Conservation (phyloP, 768 basidiomycete genomes). For the Pholiota molesta region DNA sequence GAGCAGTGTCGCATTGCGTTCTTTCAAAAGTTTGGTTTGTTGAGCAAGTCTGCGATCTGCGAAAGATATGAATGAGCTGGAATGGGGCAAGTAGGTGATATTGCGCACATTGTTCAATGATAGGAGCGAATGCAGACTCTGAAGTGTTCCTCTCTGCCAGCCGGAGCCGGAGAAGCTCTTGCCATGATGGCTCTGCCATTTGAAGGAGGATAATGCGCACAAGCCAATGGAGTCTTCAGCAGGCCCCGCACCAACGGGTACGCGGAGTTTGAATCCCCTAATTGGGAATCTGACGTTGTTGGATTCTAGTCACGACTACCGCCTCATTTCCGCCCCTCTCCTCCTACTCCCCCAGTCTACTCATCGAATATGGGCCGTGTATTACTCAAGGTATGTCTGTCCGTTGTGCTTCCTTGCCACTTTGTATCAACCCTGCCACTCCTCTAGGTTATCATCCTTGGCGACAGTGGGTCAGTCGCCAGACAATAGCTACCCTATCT, state of each 20-base stretch:
- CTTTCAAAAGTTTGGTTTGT: slow-evolving; percentile 89
- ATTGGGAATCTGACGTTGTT: slow-evolving; percentile 23
- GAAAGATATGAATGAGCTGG: slow-evolving; percentile 14
- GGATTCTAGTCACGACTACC: slow-evolving; percentile 22
- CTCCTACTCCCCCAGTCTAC: slow-evolving; percentile 22
- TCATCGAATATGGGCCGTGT: slow-evolving; percentile 73
- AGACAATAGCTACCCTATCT: slow-evolving; percentile 2
- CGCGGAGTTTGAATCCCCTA: slow-evolving; percentile 47
- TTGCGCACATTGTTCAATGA: slow-evolving; percentile 90
- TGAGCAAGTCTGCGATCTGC: slow-evolving; percentile 90
- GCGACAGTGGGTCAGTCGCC: slow-evolving; percentile 85
- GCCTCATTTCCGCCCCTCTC: slow-evolving; percentile 16
- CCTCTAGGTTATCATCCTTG: slow-evolving; percentile 93
- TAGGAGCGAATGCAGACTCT: slow-evolving; percentile 77
- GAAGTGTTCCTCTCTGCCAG: slow-evolving; percentile 83
- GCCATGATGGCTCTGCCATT: slow-evolving; percentile 88
- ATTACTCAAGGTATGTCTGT: slow-evolving; percentile 69
- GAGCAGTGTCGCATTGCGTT: slow-evolving; percentile 87
- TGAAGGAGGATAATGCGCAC: slow-evolving; percentile 18
- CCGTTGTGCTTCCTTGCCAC: not conserved
- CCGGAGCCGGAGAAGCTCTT: slow-evolving; percentile 77
- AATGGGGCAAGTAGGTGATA: slow-evolving; percentile 14
- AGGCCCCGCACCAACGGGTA: slow-evolving; percentile 7
- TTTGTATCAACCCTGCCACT: not conserved
- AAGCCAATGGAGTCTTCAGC: not conserved